Conservation (phyloP, 257 asterid species). For the Lantana camara region DNA sequence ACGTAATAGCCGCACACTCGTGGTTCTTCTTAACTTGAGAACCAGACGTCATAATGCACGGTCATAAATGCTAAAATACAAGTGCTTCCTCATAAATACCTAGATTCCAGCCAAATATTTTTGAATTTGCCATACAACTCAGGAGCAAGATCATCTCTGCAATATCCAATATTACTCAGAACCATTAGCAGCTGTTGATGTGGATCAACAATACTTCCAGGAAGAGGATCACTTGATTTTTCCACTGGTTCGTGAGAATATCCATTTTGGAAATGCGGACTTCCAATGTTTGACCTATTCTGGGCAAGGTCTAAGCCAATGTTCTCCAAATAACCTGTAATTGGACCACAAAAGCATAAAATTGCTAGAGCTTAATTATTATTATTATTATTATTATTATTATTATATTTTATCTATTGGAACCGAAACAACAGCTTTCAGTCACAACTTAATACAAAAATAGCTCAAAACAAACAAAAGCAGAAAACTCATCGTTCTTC, state of each 20-base stretch:
- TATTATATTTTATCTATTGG: slow-evolving; percentile 17
- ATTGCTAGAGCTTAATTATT: slow-evolving; percentile 25
- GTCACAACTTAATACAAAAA: neutral
- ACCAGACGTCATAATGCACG: slow-evolving; percentile 10
- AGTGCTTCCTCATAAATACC: slow-evolving; percentile 45
- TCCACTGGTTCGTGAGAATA: slow-evolving; percentile 55
- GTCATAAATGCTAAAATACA: slow-evolving; percentile 8
- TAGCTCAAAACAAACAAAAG: slow-evolving; percentile 11
- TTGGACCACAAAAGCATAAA: slow-evolving; percentile 26
- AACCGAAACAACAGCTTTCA: slow-evolving; percentile 4
- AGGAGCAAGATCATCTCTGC: slow-evolving; percentile 89
- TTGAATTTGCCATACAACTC: slow-evolving; percentile 74
- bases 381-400: no score
- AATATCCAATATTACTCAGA: slow-evolving; percentile 93
- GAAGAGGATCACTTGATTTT: slow-evolving; percentile 62
- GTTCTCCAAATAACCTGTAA: slow-evolving; percentile 78
- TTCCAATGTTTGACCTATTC: slow-evolving; percentile 52
- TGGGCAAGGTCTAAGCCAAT: slow-evolving; percentile 66
- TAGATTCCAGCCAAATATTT: slow-evolving; percentile 68
- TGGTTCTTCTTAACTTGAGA: slow-evolving; percentile 5
- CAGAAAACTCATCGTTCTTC: slow-evolving; percentile 25
- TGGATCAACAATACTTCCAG: slow-evolving; percentile 80
- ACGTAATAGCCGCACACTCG: neutral
- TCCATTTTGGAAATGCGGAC: slow-evolving; percentile 63
- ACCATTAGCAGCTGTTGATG: slow-evolving; percentile 91